Evolutionary conservation across 257 asterid genomes (phyloP), one percentile per base, ranked within the genome.

Genomic region (Gardenia jasminoides): DNA sequence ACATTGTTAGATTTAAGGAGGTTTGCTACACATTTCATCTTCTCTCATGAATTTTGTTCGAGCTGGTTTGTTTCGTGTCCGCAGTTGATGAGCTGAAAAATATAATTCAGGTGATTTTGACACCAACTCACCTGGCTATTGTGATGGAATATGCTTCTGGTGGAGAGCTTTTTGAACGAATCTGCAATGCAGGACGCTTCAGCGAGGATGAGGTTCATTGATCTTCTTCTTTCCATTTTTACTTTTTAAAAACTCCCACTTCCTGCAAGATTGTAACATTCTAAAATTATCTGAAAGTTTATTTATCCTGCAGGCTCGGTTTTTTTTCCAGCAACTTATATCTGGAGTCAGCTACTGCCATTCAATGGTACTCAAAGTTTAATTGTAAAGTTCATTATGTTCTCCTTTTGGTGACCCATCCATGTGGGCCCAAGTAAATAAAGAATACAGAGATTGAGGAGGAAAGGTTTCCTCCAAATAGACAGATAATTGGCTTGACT

Each of bases 131-230:
- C 87, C 90, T 93, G 36, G 98, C 98, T 71, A 93, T 93, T 79
- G 96, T 92, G 80, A 93, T 93, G 98, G 97, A 93, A 83, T 93
- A 89, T 88, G 98, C 98, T 82, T 89, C 98, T 58, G 98, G 98
- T 36, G 98, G 98, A 66, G 98, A 93, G 87, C 88, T 93, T 66
- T 93, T 92, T 79, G 97, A 92, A 84, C 86, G 98, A 72, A 93
- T 93, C 77, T 89, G 89, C 86, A 91, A 88, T 78, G 93, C 93
- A 58, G 98, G 98, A 80, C 91, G 96, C n/a, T 93, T 93, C 83
- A 89, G 76, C 13, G 98, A 93, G 90, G 96, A 93, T 79, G 97
- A 92, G 98, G 98, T 93, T 82, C 70, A 50, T 72, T 48, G 46
- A 67, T 67, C 30, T n/a, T 24, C 17, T 43, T 47, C 67, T 39